Conservation (phyloP, 2,329 filamentous ascomycete species). For the Fusarium nanum region DNA sequence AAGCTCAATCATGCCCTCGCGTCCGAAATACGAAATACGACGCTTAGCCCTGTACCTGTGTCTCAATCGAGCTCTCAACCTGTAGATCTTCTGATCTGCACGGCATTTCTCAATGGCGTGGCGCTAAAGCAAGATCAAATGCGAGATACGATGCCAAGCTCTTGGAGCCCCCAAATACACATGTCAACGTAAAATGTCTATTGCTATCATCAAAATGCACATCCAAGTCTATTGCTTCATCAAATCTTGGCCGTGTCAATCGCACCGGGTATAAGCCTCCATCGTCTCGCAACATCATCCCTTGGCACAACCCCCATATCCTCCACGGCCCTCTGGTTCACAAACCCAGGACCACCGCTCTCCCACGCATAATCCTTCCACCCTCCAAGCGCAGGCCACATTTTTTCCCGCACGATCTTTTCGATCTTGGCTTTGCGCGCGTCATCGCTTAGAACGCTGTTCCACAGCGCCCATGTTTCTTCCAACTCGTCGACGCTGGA, state of each 20-base stretch:
- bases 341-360: slow-evolving; percentile 64
- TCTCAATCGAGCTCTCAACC: background rate
- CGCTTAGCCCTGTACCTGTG: background rate
- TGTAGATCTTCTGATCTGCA: slow-evolving; percentile 31
- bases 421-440: slow-evolving; percentile 50
- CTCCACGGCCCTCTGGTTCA: slow-evolving; percentile 50
- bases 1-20: background rate
- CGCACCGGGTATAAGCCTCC: slow-evolving; percentile 43
- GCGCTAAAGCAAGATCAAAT: slow-evolving; percentile 21
- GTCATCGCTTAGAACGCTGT: slow-evolving; percentile 56
- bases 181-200: background rate
- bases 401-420: slow-evolving; percentile 52
- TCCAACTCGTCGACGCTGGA: slow-evolving; percentile 72
- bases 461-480: slow-evolving; percentile 70
- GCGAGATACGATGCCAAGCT: slow-evolving; percentile 31
- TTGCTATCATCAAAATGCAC: background rate
- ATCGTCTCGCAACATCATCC: slow-evolving; percentile 44
- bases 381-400: slow-evolving; percentile 68
- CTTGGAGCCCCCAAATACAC: background rate
- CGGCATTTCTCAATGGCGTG: slow-evolving; percentile 14
- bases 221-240: background rate
- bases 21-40: slow-evolving; percentile 22
- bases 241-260: slow-evolving; percentile 47
- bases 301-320: slow-evolving; percentile 48
- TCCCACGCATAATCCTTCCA: slow-evolving; percentile 75